Conservation (phyloP, 1,284 basidiomycete species). For the Lignosus rhinocerotis region DNA sequence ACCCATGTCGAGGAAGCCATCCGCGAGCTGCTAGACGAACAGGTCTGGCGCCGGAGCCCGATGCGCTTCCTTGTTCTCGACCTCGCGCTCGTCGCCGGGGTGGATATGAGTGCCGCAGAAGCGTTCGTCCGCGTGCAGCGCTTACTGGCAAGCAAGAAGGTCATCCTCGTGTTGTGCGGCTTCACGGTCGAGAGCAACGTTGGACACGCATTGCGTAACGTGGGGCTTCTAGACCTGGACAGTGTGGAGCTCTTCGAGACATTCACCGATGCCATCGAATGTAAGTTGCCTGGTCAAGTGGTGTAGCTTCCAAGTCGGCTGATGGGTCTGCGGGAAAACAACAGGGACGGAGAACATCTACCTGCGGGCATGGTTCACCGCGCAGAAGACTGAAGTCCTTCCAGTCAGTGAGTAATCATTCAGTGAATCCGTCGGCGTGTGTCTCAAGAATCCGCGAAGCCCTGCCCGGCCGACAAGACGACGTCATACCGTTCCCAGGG, state of each 20-base stretch:
- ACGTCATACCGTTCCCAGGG: slow-evolving; percentile 49
- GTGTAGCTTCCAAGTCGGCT: neutral
- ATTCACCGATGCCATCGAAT: slow-evolving; percentile 93
- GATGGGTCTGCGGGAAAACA: neutral
- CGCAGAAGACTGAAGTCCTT: slow-evolving; percentile 55
- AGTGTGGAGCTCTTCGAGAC: slow-evolving; percentile 84
- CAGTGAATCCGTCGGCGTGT: neutral
- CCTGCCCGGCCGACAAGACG: slow-evolving; percentile 57
- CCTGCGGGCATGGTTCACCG: slow-evolving; percentile 72
- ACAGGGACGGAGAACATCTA: slow-evolving; percentile 90
- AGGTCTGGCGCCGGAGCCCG: slow-evolving; percentile 77
- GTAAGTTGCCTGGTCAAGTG: slow-evolving; percentile 43
- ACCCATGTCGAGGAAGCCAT: slow-evolving; percentile 84
- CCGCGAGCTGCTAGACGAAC: slow-evolving; percentile 70
- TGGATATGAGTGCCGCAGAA: slow-evolving; percentile 95
- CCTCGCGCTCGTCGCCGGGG: slow-evolving; percentile 81
- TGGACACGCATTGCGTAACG: slow-evolving; percentile 70
- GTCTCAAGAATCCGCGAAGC: slow-evolving; percentile 36
- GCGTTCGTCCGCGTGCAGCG: slow-evolving; percentile 93
- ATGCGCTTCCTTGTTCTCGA: slow-evolving; percentile 91
- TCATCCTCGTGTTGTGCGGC: slow-evolving; percentile 91
- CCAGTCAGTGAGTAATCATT: slow-evolving; percentile 34
- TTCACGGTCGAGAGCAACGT: slow-evolving; percentile 63
- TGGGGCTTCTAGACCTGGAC: slow-evolving; percentile 75
- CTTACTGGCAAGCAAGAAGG: slow-evolving; percentile 72